Percentiles rank a stretch among this genome's conserved stretches.
Evolutionary conservation across 2,329 filamentous ascomycete species (phyloP).

Genomic region (Fulvia fulva): DNA sequence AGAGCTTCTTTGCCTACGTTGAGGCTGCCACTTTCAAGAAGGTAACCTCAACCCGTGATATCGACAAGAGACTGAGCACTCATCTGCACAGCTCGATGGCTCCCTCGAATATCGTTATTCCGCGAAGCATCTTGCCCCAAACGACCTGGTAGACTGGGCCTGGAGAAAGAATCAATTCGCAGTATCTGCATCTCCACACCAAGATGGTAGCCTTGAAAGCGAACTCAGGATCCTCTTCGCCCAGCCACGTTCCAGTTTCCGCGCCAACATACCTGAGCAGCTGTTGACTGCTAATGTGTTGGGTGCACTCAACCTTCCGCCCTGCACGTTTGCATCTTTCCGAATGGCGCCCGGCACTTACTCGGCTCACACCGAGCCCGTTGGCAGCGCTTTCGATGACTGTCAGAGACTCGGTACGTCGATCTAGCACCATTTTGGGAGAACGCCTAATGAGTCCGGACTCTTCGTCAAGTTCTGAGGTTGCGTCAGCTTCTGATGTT

Average conservation of each 20-base stretch:
- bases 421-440: too few species aligned
- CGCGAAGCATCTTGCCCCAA: background rate
- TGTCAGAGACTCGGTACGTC: conserved; percentile 4
- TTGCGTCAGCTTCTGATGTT: too few species aligned
- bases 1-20: background rate
- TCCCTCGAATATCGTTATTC: background rate
- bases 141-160: background rate
- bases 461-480: too few species aligned
- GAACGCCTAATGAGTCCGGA: too few species aligned
- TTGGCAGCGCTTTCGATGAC: background rate
- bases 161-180: background rate
- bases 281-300: background rate
- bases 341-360: conserved; percentile 5
- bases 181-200: background rate
- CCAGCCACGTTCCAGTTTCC: conserved; percentile 6
- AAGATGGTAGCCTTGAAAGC: conserved; percentile 3
- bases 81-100: background rate
- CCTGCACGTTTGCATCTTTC: conserved; percentile 6
- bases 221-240: conserved; percentile 8
- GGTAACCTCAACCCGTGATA: background rate
- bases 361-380: conserved; percentile 4
- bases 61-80: background rate
- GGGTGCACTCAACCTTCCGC: conserved; percentile 7
- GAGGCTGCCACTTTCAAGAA: background rate
- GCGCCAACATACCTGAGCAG: background rate